Conservation (phyloP, 768 basidiomycete species). For the Porphyrellus cyaneotinctus region DNA sequence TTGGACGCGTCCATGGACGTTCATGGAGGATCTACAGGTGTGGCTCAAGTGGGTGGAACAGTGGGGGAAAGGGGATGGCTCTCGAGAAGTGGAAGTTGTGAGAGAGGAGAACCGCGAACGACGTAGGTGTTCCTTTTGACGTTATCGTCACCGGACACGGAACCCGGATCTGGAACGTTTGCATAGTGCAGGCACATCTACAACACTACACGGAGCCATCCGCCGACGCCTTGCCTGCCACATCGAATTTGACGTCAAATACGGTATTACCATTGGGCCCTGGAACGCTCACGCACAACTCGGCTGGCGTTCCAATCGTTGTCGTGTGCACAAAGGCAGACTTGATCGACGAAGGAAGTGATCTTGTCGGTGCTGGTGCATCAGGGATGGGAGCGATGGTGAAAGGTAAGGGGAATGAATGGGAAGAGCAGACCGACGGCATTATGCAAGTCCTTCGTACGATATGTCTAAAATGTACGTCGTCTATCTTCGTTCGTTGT, state of each 20-base stretch:
- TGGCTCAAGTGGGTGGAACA: constrained; percentile 87
- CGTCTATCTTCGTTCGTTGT: not conserved
- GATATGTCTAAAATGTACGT: constrained; percentile 87
- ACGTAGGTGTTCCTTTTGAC: constrained; percentile 46
- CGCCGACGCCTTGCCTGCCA: constrained; percentile 56
- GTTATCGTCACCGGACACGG: not conserved
- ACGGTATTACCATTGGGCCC: constrained; percentile 79
- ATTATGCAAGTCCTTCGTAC: constrained; percentile 94
- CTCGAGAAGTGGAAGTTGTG: constrained; percentile 67
- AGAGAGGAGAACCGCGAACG: constrained; percentile 81
- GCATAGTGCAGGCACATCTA: constrained; percentile 76
- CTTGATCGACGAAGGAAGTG: constrained; percentile 78
- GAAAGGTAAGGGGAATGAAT: constrained; percentile 86
- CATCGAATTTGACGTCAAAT: constrained; percentile 55
- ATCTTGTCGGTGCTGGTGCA: constrained; percentile 62
- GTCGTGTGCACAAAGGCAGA: constrained; percentile 93
- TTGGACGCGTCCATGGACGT: constrained; percentile 94
- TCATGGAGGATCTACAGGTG: constrained; percentile 74
- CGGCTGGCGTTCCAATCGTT: constrained; percentile 79
- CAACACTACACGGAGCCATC: constrained; percentile 89
- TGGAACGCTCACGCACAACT: constrained; percentile 84
- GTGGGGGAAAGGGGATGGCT: constrained; percentile 67
- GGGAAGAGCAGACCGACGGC: constrained; percentile 94
- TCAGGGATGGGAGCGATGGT: constrained; percentile 89
- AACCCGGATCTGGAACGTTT: not conserved